Percentiles rank a stretch among this genome's conserved stretches.
phyloP scores from a whole-genome alignment of 106 monocot species.

The Gastrodia elata region DNA sequence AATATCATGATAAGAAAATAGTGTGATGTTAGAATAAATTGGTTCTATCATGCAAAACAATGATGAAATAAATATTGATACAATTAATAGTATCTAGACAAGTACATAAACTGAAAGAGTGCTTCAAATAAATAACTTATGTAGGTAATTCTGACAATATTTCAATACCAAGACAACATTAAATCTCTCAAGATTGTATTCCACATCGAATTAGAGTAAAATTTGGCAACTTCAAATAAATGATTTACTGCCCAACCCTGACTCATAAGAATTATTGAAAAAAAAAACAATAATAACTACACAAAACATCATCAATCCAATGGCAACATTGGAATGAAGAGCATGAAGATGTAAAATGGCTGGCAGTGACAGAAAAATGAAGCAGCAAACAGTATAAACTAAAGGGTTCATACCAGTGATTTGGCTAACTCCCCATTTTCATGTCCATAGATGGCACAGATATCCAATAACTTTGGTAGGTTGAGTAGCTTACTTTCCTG shows the following conservation, averaged over 20 bases:
- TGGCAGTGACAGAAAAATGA: background rate
- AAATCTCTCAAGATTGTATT: background rate
- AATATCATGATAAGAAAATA: no score
- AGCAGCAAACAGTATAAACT: background rate
- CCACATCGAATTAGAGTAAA: no score
- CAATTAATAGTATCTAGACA: no score
- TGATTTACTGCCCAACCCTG: background rate
- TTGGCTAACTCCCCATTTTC: constrained; percentile 45
- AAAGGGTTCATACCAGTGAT: constrained; percentile 23
- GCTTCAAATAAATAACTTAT: no score
- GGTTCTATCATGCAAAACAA: no score
- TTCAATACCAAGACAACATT: no score
- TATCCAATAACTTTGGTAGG: constrained; percentile 50
- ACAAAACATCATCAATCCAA: background rate
- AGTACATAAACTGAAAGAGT: no score
- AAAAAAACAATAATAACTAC: background rate
- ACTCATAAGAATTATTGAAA: background rate
- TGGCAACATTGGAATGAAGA: background rate
- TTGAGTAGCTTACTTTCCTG: constrained; percentile 56
- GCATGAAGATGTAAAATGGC: background rate
- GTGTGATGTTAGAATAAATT: no score
- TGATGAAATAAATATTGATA: no score
- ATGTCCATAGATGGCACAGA: constrained; percentile 48
- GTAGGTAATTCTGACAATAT: no score
- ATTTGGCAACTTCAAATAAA: background rate